A percentile compares a stretch with the other conserved stretches of the same genome.
These are phyloP conservation scores for Dactylis glomerata DNA, from an alignment of 176 grass and related monocot species.

Conservation along the genomic window DNA sequence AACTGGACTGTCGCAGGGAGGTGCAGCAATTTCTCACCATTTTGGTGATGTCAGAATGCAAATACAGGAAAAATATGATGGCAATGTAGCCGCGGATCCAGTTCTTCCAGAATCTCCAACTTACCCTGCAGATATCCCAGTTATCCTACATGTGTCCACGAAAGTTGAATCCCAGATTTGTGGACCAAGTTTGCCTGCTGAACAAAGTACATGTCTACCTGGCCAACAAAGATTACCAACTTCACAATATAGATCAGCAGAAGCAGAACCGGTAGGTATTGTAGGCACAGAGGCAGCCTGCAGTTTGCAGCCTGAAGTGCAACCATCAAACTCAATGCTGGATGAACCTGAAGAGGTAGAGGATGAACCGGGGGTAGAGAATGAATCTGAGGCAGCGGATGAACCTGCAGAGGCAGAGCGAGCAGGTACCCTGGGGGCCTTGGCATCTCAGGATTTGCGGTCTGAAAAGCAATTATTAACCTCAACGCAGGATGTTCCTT, in stretches of 20 bases:
- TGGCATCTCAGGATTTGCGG: constrained; percentile 6
- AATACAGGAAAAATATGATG: background rate
- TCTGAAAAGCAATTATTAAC: background rate
- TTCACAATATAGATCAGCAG: too few species aligned
- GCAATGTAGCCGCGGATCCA: background rate
- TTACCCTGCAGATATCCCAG: background rate
- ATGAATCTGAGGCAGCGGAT: too few species aligned
- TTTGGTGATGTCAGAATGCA: constrained; percentile 1
- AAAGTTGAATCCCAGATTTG: constrained; percentile 10
- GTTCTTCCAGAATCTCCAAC: constrained; percentile 13
- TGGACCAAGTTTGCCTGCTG: background rate
- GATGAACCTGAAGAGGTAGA: constrained; percentile 16
- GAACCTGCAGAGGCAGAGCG: constrained; percentile 12
- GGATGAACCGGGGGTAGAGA: too few species aligned
- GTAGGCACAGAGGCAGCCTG: too few species aligned
- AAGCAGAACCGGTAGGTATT: background rate
- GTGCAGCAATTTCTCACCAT: background rate
- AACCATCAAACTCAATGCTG: too few species aligned
- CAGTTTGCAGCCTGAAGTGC: background rate
- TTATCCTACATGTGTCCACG: background rate
- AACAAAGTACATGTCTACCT: constrained; percentile 9
- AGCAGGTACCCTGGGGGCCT: background rate
- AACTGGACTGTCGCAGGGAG: constrained; percentile 2
- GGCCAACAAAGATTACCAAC: too few species aligned
- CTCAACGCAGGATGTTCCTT: background rate